Percentiles rank a stretch among this genome's conserved stretches.
Evolutionary conservation across 1,284 basidiomycete genomes (phyloP).

Genomic region (Ustilago tritici): DNA sequence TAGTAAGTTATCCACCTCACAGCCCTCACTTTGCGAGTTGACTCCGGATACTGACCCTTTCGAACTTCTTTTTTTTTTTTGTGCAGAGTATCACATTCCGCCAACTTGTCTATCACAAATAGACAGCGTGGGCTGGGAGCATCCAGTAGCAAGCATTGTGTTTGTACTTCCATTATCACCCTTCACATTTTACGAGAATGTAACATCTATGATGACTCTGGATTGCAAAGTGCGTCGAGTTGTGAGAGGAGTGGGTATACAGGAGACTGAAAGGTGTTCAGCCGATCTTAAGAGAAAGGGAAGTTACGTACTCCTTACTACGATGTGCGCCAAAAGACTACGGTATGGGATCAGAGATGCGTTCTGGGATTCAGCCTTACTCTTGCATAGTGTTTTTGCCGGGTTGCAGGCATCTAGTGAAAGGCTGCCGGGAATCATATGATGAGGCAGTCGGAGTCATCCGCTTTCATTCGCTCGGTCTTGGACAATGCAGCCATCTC

Average conservation of each 20-base stretch:
- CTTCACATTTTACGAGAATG: neutral
- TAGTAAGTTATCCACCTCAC: constrained; percentile 25
- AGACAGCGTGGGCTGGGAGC: neutral
- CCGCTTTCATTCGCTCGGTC: constrained; percentile 33
- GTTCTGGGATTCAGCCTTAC: neutral
- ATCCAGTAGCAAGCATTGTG: neutral
- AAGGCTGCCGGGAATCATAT: constrained; percentile 13
- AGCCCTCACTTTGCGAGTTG: too few relatives aligned
- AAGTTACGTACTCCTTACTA: too few relatives aligned
- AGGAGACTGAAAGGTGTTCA: too few relatives aligned
- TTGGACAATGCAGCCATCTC: constrained; percentile 53
- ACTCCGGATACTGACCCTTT: neutral
- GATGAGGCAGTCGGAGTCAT: constrained; percentile 48
- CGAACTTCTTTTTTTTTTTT: neutral
- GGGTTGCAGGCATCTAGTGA: neutral
- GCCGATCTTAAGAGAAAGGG: too few relatives aligned
- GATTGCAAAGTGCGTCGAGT: neutral
- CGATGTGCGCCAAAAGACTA: neutral
- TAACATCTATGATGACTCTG: neutral
- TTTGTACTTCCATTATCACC: neutral
- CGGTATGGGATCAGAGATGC: neutral
- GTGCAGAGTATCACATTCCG: constrained; percentile 54
- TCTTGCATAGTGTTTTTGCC: neutral
- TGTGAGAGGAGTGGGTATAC: neutral
- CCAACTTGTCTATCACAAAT: constrained; percentile 48